Base-by-base conservation (phyloP, 192 early-diverging fungal genomes). In the Irineochytrium annulatum region DNA sequence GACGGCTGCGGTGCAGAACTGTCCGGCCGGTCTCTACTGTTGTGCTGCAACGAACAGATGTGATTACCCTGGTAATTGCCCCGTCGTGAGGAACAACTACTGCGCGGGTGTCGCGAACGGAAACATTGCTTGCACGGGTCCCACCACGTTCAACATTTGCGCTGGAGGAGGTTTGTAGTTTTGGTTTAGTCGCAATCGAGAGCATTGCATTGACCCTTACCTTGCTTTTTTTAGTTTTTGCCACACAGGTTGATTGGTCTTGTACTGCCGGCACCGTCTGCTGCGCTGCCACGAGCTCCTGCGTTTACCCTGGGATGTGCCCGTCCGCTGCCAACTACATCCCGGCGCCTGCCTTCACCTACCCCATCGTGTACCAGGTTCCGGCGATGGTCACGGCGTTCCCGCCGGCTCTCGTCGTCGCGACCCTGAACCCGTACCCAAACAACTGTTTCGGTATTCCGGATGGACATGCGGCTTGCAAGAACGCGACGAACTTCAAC, bases 371-470 rank as follows among this genome's bases (percentile, higher is more conserved):
- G 11, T 22, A 49, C 46, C 26, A 24, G 46, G 6, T 14, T 49
- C n/a, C n/a, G n/a, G n/a, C 46, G 11, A 24, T 49, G 11, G n/a
- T n/a, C 37, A 41, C 8, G 37, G n/a, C 37, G 8, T 41, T 8
- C 8, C 37, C 37, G 37, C 37, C 37, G 8, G 37, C 37, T 41
- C 37, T n/a, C n/a, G 37, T 41, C 22, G 13, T 8, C 11, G 13
- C 8, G 24, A 8, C 24, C 13, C 13, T 24, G 20, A 28, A 22
- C 28, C 5, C 46, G 11, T 13, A 13, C 37, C 11, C 46, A 22
- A 49, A 49, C 46, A 22, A 6, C 39, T 64, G 62, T 26, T n/a
- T 31, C 16, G 62, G 62, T 16, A 60, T 48, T 14, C 30, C n/a
- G 1, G 61, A 48, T 27, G 26, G 48, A 52, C 30, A 54, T 5